Conservation (phyloP, 1,284 basidiomycete genomes). For the Malassezia cuniculi region DNA sequence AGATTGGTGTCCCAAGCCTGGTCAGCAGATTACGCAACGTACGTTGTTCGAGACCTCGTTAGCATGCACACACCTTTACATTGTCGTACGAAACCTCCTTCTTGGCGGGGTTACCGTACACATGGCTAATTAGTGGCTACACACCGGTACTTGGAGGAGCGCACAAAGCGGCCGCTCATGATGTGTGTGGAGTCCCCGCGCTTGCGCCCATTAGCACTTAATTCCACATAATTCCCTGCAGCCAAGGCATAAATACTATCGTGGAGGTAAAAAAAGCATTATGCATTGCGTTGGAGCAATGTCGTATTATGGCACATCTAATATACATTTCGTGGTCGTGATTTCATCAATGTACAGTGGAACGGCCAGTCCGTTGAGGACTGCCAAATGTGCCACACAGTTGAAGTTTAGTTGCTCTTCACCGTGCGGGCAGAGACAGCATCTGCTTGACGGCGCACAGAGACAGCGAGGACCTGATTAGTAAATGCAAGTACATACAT, state of each 20-base stretch:
- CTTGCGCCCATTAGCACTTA: too few relatives aligned
- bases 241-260: too few relatives aligned
- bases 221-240: too few relatives aligned
- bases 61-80: slow-evolving; percentile 52
- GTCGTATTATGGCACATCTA: too few relatives aligned
- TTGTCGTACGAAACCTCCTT: slow-evolving; percentile 58
- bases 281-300: too few relatives aligned
- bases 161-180: slow-evolving; percentile 50
- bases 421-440: slow-evolving; percentile 2
- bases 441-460: slow-evolving; percentile 9
- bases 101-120: slow-evolving; percentile 55
- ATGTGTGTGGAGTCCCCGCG: background rate
- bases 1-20: slow-evolving; percentile 90
- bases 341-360: too few relatives aligned
- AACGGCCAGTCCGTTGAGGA: slow-evolving; percentile 13
- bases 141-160: slow-evolving; percentile 54
- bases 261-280: too few relatives aligned
- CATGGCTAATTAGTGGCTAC: slow-evolving; percentile 54
- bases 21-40: background rate
- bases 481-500: slow-evolving; percentile 6
- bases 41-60: slow-evolving; percentile 35
- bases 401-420: background rate
- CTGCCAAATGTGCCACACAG: background rate
- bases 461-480: slow-evolving; percentile 10
- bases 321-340: too few relatives aligned